phyloP scores from a whole-genome alignment of 2,329 filamentous ascomycete genomes.

The Diaporthe citriasiana region DNA sequence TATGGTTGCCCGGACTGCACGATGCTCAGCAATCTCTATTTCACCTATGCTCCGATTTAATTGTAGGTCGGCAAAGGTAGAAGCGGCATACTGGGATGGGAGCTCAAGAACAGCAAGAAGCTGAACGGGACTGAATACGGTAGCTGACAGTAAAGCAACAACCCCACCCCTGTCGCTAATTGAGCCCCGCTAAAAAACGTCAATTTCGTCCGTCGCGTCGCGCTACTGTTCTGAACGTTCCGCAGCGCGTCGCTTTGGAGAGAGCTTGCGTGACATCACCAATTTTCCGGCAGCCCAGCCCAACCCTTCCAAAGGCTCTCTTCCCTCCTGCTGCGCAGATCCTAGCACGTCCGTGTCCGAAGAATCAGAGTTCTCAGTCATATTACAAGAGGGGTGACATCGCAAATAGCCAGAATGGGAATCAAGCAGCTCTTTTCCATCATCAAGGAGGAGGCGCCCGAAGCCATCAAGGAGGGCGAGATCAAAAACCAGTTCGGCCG shows the following conservation, averaged over 20 bases:
- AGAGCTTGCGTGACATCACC: conserved; percentile 46
- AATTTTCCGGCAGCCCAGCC: conserved; percentile 17
- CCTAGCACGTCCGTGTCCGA: neutral
- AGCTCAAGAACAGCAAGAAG: neutral
- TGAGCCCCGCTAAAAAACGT: conserved; percentile 26
- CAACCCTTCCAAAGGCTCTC: neutral
- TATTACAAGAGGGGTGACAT: neutral
- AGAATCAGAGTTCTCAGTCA: neutral
- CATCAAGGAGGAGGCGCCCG: conserved; percentile 93
- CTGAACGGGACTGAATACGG: neutral
- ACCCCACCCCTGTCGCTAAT: neutral
- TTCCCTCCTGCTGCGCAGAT: neutral
- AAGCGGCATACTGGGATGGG: neutral
- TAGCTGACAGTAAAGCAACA: neutral
- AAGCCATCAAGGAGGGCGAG: conserved; percentile 94
- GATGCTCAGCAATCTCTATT: neutral
- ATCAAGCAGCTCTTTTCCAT: conserved; percentile 83
- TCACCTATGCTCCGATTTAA: neutral
- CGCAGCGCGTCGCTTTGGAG: conserved; percentile 40
- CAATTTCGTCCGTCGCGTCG: conserved; percentile 34
- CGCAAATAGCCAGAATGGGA: conserved; percentile 62
- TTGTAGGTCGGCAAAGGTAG: neutral
- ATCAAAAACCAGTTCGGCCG: conserved; percentile 99
- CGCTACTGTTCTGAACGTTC: conserved; percentile 36
- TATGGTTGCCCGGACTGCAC: neutral